Conservation (phyloP, 2,329 filamentous ascomycete genomes). For the Chrysoporthe cubensis region DNA sequence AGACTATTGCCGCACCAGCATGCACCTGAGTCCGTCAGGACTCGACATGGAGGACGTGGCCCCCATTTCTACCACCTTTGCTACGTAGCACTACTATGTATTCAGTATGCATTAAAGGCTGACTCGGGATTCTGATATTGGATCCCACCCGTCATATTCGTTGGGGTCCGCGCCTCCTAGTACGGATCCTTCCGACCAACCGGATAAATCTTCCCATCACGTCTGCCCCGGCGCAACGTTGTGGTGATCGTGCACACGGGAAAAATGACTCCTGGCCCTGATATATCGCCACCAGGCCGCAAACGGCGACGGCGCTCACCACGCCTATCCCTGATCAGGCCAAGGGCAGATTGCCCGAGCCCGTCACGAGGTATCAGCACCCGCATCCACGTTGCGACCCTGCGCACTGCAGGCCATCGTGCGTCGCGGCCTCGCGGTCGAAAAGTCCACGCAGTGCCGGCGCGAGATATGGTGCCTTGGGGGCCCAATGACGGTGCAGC, state of each 20-base stretch:
- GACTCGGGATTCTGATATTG: background rate
- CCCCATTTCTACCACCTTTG: background rate
- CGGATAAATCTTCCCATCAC: background rate
- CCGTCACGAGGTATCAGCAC: background rate
- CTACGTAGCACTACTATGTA: background rate
- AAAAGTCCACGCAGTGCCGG: no score
- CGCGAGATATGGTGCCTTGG: no score
- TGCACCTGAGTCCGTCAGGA: background rate
- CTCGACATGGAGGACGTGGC: background rate
- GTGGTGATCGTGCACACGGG: background rate
- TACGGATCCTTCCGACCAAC: conserved; percentile 3
- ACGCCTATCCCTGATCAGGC: background rate
- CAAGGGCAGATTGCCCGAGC: background rate
- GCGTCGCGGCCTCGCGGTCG: background rate
- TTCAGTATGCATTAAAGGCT: background rate
- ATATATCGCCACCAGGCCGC: background rate
- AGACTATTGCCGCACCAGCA: background rate
- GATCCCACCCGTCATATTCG: background rate
- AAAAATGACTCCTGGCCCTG: background rate
- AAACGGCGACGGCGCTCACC: background rate
- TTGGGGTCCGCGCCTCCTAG: background rate
- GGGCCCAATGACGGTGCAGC: background rate
- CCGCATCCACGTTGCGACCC: conserved; percentile 12
- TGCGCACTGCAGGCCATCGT: background rate
- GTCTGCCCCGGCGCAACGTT: background rate